Evolutionary conservation across 2,329 filamentous ascomycete species (phyloP), one percentile per base, ranked within the genome.

Genomic region (Calonectria henricotiae): DNA sequence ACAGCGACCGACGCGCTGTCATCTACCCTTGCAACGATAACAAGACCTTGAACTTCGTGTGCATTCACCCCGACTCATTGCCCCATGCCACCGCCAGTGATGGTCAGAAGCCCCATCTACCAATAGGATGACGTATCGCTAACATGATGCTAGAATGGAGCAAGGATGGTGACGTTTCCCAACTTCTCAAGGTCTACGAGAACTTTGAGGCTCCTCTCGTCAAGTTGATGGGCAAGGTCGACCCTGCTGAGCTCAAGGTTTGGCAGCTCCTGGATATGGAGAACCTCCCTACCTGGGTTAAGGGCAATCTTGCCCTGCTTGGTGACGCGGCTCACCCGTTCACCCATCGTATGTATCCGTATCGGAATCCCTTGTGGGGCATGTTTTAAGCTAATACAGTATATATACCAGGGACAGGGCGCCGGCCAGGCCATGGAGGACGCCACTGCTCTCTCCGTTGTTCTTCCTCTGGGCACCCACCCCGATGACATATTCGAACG

Each of bases 311-410:
- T n/a, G 89, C 86, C 1, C 79, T 93, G 0, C 79, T 93, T 1
- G 91, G 92, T 0, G 91, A 93, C 79, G 90, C 91, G 0, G 91
- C 90, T 0, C 91, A 94, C 78, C 90, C 91, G 0, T 92, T 93
- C 75, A 82, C 90, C 0, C 91, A 90, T 27, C 70, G 71, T 75
- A 17, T 35, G 74, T 65, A 23, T 17, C 8, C 0, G 5, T 1
- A 8, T 30, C n/a, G 3, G 5, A 27, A 13, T 30, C 4, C 2
- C 6, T 13, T 9, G 7, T 4, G 4, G 25, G n/a, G 7, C 8
- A 4, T 27, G 30, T 27, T 25, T 5, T 1, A 5, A 8, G 5
- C 69, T 71, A 43, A 73, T 39, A n/a, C 8, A 3, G 2, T 11
- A 25, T 41, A 8, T 5, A 73, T 72, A 77, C 35, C 76, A 77